These are phyloP conservation scores for Phlebiopsis flavidoalba DNA, from an alignment of 768 basidiomycete species.

Conservation along the genomic window DNA sequence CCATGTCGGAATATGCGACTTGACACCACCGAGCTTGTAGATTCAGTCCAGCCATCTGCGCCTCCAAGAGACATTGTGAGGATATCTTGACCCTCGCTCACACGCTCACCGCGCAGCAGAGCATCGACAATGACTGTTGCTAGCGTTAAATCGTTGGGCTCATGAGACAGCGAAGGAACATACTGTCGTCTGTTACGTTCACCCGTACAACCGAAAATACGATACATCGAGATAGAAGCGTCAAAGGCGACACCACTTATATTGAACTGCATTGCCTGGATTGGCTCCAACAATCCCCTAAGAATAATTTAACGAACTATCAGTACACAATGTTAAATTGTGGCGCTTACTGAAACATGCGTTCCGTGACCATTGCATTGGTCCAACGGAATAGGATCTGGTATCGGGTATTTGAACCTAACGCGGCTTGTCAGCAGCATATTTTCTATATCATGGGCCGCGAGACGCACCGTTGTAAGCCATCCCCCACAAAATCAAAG, in stretches of 20 bases:
- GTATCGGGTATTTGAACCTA: background rate
- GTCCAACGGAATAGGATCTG: background rate
- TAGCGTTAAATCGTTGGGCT: slow-evolving; percentile 4
- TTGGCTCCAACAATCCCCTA: slow-evolving; percentile 52
- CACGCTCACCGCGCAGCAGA: slow-evolving; percentile 42
- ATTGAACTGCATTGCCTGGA: slow-evolving; percentile 52
- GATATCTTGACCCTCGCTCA: slow-evolving; percentile 53
- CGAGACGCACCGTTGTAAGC: slow-evolving; percentile 35
- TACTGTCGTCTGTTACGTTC: slow-evolving; percentile 47
- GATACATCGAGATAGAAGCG: slow-evolving; percentile 46
- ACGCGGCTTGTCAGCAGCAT: slow-evolving; percentile 32
- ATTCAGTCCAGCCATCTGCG: slow-evolving; percentile 59
- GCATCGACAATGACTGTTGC: slow-evolving; percentile 41
- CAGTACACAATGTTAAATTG: slow-evolving; percentile 5
- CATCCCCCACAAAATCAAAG: slow-evolving; percentile 55
- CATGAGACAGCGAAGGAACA: background rate
- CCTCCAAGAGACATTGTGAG: slow-evolving; percentile 65
- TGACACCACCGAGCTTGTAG: slow-evolving; percentile 47
- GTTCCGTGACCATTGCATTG: slow-evolving; percentile 35
- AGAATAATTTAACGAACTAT: slow-evolving; percentile 36
- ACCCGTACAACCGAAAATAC: slow-evolving; percentile 57
- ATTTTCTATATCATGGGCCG: slow-evolving; percentile 16
- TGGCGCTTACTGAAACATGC: slow-evolving; percentile 41
- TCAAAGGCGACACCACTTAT: slow-evolving; percentile 66
- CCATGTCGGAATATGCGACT: slow-evolving; percentile 50